Conservation (phyloP, 2,329 filamentous ascomycete species). For the Trichoderma atroviride region DNA sequence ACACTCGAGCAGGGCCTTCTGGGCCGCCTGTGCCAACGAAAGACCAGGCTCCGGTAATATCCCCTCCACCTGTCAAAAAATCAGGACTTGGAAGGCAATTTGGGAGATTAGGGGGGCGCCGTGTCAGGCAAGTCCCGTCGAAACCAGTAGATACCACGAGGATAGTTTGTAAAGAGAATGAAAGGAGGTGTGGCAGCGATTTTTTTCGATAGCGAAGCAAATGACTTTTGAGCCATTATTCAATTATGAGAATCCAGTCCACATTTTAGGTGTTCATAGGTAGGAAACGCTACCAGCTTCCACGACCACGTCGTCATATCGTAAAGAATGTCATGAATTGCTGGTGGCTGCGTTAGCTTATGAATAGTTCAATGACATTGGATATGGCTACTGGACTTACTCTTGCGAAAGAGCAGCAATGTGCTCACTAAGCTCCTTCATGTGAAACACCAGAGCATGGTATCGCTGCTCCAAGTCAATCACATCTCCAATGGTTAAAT, state of each 20-base stretch:
- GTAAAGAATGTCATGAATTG: neutral
- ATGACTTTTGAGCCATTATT: neutral
- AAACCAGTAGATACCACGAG: slow-evolving; percentile 32
- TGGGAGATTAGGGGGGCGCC: slow-evolving; percentile 71
- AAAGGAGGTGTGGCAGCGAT: neutral
- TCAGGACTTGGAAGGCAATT: slow-evolving; percentile 69
- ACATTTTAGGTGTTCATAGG: neutral
- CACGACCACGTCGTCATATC: neutral
- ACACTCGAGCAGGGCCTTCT: slow-evolving; percentile 37
- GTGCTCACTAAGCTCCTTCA: slow-evolving; percentile 63
- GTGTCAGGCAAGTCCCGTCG: slow-evolving; percentile 66
- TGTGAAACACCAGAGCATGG: slow-evolving; percentile 57
- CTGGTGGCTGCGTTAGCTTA: slow-evolving; percentile 53
- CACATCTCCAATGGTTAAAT: slow-evolving; percentile 60
- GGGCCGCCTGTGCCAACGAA: slow-evolving; percentile 52
- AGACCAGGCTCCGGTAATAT: slow-evolving; percentile 48
- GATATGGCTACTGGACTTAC: slow-evolving; percentile 72
- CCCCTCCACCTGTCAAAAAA: slow-evolving; percentile 58
- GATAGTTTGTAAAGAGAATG: neutral
- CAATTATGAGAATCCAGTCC: neutral
- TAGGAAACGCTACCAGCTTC: neutral
- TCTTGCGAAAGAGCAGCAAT: slow-evolving; percentile 58
- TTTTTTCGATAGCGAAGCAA: neutral
- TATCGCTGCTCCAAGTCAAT: slow-evolving; percentile 61
- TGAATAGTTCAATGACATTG: slow-evolving; percentile 61